Evolutionary conservation across 1,284 basidiomycete species (phyloP).

Genomic region (Puccinia polysora): DNA sequence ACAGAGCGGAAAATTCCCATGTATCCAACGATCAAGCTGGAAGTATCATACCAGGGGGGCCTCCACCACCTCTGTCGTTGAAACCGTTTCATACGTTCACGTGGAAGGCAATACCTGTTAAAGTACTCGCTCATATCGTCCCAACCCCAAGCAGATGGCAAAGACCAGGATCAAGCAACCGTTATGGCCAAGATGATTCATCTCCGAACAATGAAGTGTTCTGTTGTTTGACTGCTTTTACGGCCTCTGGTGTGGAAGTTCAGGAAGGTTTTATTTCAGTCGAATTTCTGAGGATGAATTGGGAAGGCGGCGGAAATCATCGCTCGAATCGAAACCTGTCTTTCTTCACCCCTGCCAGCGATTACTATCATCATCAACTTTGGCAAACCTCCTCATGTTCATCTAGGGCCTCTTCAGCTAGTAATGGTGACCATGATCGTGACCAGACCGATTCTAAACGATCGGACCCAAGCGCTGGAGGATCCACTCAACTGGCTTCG

Average conservation of each 20-base stretch:
- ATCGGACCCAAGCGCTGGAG: too few species aligned
- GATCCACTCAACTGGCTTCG: too few species aligned
- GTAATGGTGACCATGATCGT: background rate
- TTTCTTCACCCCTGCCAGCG: constrained; percentile 29
- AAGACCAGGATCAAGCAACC: background rate
- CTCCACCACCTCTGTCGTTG: constrained; percentile 14
- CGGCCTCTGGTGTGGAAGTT: constrained; percentile 25
- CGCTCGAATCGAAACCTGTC: background rate
- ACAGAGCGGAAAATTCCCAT: background rate
- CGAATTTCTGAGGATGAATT: constrained; percentile 10
- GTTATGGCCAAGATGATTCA: background rate
- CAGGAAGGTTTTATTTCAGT: constrained; percentile 41
- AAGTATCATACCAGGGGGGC: background rate
- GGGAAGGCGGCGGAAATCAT: background rate
- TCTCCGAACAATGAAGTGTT: constrained; percentile 21
- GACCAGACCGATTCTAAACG: background rate
- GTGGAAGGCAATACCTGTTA: constrained; percentile 30
- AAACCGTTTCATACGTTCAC: constrained; percentile 40
- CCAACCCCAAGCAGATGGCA: constrained; percentile 16
- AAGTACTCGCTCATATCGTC: constrained; percentile 23
- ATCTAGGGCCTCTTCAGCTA: background rate
- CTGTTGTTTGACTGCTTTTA: constrained; percentile 39
- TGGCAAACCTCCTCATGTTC: background rate
- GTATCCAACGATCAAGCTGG: background rate
- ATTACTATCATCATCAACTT: constrained; percentile 3